Evolutionary conservation across 345 rosid species (phyloP), one percentile per base, ranked within the genome.

Genomic region (Camelina hispida): DNA sequence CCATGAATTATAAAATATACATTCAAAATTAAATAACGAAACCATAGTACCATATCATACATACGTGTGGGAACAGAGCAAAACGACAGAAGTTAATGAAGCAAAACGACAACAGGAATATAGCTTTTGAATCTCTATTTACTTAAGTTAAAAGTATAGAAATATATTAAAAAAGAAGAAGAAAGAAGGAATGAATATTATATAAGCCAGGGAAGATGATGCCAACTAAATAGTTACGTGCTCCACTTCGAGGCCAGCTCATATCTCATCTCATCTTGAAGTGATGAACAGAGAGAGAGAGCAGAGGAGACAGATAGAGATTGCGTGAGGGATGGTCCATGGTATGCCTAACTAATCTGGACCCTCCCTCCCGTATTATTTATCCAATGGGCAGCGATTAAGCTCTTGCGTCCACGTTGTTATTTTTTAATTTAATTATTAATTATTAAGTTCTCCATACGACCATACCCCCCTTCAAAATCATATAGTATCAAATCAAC

Each of bases 191-290:
- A 6, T 6, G 37, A 6, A 34, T 34, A 34, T 6, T 34, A 34
- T 6, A 34, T n/a, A n/a, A n/a, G n/a, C n/a, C n/a, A 34, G 37
- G 1, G 62, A 75, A 50, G 73, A 75, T 30, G 79, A 68, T 61
- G 79, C 69, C 72, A 69, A 75, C 68, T 52, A 61, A 62, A 66
- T 0, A 46, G 50, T n/a, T 69, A 68, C 57, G 79, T 61, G 74
- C 63, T 61, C 74, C 79, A 75, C 64, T 42, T 61, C 9, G 69
- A 14, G 20, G 63, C 56, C 79, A 75, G 74, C 79, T 68, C 70
- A 72, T 38, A 4, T 7, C 47, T 42, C 60, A 18, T 30, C 43
- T 28, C 12, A 44, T 59, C 69, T 75, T 38, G 28, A 59, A 75
- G 56, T 43, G 74, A 59, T 60, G 79, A 68, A 75, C 69, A 75